phyloP scores from a whole-genome alignment of 106 monocot species.

The Acanthochlamys bracteata region DNA sequence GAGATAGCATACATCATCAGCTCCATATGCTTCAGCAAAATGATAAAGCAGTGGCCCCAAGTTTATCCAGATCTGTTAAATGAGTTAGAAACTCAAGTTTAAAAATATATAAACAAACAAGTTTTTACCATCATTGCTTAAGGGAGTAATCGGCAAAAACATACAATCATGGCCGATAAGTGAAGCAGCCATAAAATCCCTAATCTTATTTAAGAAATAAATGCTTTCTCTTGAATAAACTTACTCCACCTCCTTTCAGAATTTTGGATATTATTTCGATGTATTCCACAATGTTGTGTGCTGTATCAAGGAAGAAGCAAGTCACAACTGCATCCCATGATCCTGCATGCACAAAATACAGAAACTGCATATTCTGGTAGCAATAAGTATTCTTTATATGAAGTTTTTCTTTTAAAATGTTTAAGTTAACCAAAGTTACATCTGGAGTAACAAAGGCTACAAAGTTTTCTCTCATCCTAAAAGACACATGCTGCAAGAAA shows the following conservation, averaged over 20 bases:
- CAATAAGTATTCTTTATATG: too few relatives aligned
- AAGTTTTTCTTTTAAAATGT: too few relatives aligned
- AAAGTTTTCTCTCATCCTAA: too few relatives aligned
- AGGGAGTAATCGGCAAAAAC: background rate
- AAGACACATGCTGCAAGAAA: too few relatives aligned
- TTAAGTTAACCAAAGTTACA: too few relatives aligned
- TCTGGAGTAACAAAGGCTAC: too few relatives aligned
- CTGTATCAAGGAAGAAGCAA: constrained; percentile 95
- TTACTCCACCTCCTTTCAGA: constrained; percentile 89
- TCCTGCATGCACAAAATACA: constrained; percentile 37
- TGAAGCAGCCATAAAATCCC: too few relatives aligned
- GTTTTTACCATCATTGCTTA: background rate
- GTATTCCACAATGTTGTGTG: constrained; percentile 95
- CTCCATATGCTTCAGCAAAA: constrained; percentile 84
- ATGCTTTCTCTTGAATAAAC: constrained; percentile 15
- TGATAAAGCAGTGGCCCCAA: constrained; percentile 92
- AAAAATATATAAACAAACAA: background rate
- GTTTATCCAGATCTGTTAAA: constrained; percentile 85
- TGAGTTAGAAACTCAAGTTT: background rate
- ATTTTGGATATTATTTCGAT: constrained; percentile 91
- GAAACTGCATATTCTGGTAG: too few relatives aligned
- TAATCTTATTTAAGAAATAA: too few relatives aligned
- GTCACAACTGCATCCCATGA: constrained; percentile 96
- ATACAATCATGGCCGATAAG: background rate
- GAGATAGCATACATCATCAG: constrained; percentile 50